Evolutionary conservation across 768 basidiomycete species (phyloP).

Genomic region (Dioszegia crocea): DNA sequence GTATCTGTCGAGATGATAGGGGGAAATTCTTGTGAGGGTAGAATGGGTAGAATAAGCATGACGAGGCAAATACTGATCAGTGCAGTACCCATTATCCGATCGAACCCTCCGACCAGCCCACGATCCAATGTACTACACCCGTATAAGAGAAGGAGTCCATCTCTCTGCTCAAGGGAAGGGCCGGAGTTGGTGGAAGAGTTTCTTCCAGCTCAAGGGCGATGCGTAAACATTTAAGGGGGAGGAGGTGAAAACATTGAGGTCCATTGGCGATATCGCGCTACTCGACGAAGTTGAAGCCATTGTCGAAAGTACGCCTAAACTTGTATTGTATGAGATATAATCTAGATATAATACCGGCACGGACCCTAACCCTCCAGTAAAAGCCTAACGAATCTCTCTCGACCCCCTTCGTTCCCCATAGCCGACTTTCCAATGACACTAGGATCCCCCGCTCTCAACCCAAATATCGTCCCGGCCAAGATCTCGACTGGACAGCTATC

Average conservation of each 20-base stretch:
- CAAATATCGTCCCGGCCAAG: conserved; percentile 15
- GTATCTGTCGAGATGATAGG: too few species aligned
- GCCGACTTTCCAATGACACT: too few species aligned
- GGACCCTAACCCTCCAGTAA: conserved; percentile 26
- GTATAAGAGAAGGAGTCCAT: conserved; percentile 42
- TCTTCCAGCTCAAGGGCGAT: conserved; percentile 47
- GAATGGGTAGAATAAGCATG: too few species aligned
- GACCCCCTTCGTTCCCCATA: conserved; percentile 4
- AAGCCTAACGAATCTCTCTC: conserved; percentile 24
- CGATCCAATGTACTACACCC: conserved; percentile 43
- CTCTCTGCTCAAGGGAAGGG: conserved; percentile 35
- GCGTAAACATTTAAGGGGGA: conserved; percentile 26
- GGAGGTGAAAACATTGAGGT: not conserved
- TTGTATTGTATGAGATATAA: too few species aligned
- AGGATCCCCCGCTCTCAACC: not conserved
- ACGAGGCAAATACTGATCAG: not conserved
- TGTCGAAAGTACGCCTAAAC: too few species aligned
- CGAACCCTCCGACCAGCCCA: conserved; percentile 36
- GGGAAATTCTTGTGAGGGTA: too few species aligned
- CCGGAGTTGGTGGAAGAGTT: conserved; percentile 45
- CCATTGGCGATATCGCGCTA: too few species aligned
- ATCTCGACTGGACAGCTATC: conserved; percentile 2
- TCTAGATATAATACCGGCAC: not conserved
- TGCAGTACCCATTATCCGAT: conserved; percentile 37
- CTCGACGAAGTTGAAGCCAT: too few species aligned